Evolutionary conservation across 148 eudicot genomes (phyloP).

Genomic region (Limonium bicolor): DNA sequence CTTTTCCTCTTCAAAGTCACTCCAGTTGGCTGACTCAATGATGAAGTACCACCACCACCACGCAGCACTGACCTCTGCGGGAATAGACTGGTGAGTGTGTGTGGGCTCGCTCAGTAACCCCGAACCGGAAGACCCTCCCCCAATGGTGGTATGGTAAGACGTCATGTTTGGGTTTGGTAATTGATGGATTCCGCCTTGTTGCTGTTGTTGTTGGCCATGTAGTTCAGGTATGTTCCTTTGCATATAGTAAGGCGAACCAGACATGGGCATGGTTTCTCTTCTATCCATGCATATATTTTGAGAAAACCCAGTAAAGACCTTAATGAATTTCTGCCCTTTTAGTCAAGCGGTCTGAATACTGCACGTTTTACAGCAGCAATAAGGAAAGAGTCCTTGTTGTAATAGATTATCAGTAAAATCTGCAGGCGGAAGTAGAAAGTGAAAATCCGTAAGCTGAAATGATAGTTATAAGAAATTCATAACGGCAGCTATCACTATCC

Average conservation of each 20-base stretch:
- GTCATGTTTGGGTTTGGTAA: slow-evolving; percentile 17
- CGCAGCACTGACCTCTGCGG: slow-evolving; percentile 35
- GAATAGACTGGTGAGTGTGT: slow-evolving; percentile 10
- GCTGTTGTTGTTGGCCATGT: slow-evolving; percentile 27
- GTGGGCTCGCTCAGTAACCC: slow-evolving; percentile 24
- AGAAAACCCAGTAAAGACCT: not conserved
- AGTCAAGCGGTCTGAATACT: no score
- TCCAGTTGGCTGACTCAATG: slow-evolving; percentile 22
- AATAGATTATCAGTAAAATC: no score
- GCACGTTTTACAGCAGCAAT: no score
- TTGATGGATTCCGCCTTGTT: slow-evolving; percentile 16
- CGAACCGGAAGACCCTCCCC: slow-evolving; percentile 24
- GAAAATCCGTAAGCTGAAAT: no score
- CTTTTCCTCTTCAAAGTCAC: slow-evolving; percentile 45
- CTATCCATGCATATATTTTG: slow-evolving; percentile 66
- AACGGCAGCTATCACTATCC: no score
- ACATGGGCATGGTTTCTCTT: slow-evolving; percentile 41
- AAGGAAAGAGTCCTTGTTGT: no score
- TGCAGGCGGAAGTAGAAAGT: no score
- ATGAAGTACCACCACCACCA: slow-evolving; percentile 7
- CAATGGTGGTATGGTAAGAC: slow-evolving; percentile 28
- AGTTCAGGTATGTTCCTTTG: slow-evolving; percentile 35
- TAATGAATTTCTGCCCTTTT: not conserved
- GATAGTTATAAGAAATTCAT: no score
- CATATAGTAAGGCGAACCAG: slow-evolving; percentile 47